Percentiles rank a stretch among this genome's conserved stretches.
Evolutionary conservation across 352 stramenopile genomes (phyloP).

Genomic region (Phytopythium cucurbitacearum): DNA sequence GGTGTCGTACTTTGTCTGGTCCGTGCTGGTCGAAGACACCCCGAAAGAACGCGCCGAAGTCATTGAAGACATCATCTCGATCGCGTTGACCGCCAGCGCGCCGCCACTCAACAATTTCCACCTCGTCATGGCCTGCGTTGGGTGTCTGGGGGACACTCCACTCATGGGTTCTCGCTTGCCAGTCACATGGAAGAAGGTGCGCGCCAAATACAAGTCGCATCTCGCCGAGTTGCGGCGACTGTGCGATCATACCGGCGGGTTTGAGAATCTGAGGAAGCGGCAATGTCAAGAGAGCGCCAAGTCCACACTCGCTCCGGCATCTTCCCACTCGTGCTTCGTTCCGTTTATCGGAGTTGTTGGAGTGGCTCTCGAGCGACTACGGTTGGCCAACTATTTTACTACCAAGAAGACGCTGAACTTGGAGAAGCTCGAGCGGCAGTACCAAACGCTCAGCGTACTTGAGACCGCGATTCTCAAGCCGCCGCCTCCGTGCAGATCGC

Average conservation of each 20-base stretch:
- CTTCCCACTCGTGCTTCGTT: constrained; percentile 29
- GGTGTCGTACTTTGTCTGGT: constrained; percentile 72
- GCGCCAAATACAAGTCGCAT: constrained; percentile 58
- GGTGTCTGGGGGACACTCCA: constrained; percentile 61
- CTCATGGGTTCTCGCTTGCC: constrained; percentile 68
- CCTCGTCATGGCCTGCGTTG: constrained; percentile 76
- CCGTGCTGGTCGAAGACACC: constrained; percentile 60
- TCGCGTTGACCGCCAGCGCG: constrained; percentile 38
- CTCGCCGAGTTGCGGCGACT: constrained; percentile 53
- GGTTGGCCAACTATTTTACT: constrained; percentile 40
- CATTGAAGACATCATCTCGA: constrained; percentile 69
- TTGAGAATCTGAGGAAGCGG: constrained; percentile 61
- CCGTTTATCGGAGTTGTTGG: constrained; percentile 74
- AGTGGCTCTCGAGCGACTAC: constrained; percentile 58
- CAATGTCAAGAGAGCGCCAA: constrained; percentile 40
- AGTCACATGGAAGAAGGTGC: constrained; percentile 68
- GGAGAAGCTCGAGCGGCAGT: constrained; percentile 63
- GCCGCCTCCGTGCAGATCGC: constrained; percentile 7
- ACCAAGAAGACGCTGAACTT: constrained; percentile 35
- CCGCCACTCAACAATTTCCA: constrained; percentile 66
- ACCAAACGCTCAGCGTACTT: constrained; percentile 38
- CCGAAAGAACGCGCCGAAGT: constrained; percentile 61
- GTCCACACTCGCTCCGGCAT: background rate
- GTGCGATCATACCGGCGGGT: constrained; percentile 67
- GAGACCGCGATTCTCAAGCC: constrained; percentile 37